These are phyloP conservation scores for Periconia digitata DNA, from an alignment of 2,329 filamentous ascomycete genomes.

Conservation along the genomic window DNA sequence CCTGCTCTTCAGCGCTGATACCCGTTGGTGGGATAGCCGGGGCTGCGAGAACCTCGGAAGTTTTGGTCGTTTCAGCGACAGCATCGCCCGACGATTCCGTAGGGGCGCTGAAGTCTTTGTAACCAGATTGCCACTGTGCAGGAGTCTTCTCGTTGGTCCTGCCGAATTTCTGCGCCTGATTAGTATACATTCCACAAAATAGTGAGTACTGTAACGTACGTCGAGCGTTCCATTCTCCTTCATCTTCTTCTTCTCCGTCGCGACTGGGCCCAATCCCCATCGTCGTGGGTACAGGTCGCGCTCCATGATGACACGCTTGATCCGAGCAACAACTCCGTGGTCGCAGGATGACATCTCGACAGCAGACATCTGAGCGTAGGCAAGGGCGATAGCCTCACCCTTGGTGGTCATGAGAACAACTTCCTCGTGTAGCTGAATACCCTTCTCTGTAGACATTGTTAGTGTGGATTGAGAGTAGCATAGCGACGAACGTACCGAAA, in stretches of 20 bases:
- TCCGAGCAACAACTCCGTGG: slow-evolving; percentile 96
- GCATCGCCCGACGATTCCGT: slow-evolving; percentile 24
- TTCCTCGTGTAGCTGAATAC: slow-evolving; percentile 93
- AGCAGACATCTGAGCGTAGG: slow-evolving; percentile 96
- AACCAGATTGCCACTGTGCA: slow-evolving; percentile 86
- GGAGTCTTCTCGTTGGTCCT: slow-evolving; percentile 90
- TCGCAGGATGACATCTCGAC: slow-evolving; percentile 96
- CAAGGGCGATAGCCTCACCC: slow-evolving; percentile 95
- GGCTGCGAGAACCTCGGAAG: slow-evolving; percentile 39
- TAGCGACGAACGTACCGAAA: slow-evolving; percentile 64
- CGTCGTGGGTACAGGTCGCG: slow-evolving; percentile 93
- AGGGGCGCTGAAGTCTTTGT: slow-evolving; percentile 71
- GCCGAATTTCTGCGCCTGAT: slow-evolving; percentile 72
- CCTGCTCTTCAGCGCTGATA: slow-evolving; percentile 17
- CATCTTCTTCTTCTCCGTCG: slow-evolving; percentile 98
- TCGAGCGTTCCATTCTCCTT: slow-evolving; percentile 97
- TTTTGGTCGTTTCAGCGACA: slow-evolving; percentile 35
- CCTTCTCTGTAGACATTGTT: slow-evolving; percentile 63
- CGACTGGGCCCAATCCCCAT: slow-evolving; percentile 94
- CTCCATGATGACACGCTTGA: slow-evolving; percentile 99
- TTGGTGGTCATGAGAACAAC: slow-evolving; percentile 98
- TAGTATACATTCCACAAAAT: slow-evolving; percentile 25
- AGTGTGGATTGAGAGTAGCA: neutral
- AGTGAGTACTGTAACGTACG: slow-evolving; percentile 47
- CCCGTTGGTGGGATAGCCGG: slow-evolving; percentile 39